Percentiles rank a stretch among this genome's conserved stretches.
Evolutionary conservation across 2,329 filamentous ascomycete genomes (phyloP).

Genomic region (Verticillium klebahnii): DNA sequence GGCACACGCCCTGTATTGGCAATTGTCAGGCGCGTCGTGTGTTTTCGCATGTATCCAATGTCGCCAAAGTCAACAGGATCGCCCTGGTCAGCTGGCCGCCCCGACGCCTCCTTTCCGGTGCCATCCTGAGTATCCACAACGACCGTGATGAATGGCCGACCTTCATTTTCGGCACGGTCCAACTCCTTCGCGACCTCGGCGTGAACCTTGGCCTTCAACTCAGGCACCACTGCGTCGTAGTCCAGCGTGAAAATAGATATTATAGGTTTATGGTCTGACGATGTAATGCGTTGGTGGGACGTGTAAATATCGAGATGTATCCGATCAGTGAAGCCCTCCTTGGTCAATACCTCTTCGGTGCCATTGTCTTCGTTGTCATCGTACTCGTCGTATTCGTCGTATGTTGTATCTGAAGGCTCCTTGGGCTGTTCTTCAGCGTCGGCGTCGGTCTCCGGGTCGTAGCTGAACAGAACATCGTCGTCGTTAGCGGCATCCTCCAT

Average conservation of each 20-base stretch:
- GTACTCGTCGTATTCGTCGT: constrained; percentile 62
- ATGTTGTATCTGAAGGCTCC: constrained; percentile 27
- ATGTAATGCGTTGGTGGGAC: constrained; percentile 83
- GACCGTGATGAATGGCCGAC: constrained; percentile 74
- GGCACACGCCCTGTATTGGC: constrained; percentile 86
- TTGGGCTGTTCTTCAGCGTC: constrained; percentile 37
- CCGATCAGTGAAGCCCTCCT: constrained; percentile 51
- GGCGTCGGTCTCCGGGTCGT: constrained; percentile 74
- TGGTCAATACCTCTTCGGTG: constrained; percentile 47
- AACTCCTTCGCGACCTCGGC: constrained; percentile 83
- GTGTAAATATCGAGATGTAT: constrained; percentile 65
- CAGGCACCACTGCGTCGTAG: constrained; percentile 81
- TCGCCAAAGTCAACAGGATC: constrained; percentile 75
- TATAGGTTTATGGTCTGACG: constrained; percentile 93
- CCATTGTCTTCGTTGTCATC: constrained; percentile 48
- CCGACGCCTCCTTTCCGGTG: constrained; percentile 19
- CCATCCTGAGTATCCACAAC: constrained; percentile 63
- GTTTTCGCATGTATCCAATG: constrained; percentile 63
- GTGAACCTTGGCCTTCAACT: constrained; percentile 78
- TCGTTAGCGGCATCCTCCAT: constrained; percentile 70
- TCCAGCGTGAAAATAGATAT: constrained; percentile 77
- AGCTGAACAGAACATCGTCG: constrained; percentile 83
- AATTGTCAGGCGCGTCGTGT: constrained; percentile 68
- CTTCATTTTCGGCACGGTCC: constrained; percentile 88
- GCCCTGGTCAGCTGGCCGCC: constrained; percentile 34